These are phyloP conservation scores for Coemansia sp. DNA, from an alignment of 192 early-diverging fungal species.

Conservation along the genomic window DNA sequence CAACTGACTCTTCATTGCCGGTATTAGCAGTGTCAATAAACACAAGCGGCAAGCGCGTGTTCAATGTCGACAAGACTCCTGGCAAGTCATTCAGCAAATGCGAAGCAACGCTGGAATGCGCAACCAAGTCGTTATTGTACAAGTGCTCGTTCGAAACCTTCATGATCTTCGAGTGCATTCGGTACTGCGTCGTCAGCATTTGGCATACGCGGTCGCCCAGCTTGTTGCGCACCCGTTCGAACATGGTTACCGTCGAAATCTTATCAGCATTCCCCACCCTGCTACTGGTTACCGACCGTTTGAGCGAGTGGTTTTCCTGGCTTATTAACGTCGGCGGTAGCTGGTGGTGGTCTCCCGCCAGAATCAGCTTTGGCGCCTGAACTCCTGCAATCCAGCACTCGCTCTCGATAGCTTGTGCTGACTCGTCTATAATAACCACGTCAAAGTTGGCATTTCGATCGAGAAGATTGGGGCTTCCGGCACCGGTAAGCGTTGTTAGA, in stretches of 20 bases:
- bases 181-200: constrained; percentile 82
- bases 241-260: constrained; percentile 61
- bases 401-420: constrained; percentile 76
- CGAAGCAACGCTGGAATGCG: constrained; percentile 62
- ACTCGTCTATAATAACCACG: constrained; percentile 86
- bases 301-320: not conserved
- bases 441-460: constrained; percentile 59
- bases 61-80: constrained; percentile 58
- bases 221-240: constrained; percentile 70
- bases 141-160: constrained; percentile 66
- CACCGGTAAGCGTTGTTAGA: constrained; percentile 75
- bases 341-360: constrained; percentile 92
- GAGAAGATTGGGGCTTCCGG: constrained; percentile 21
- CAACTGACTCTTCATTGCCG: constrained; percentile 80
- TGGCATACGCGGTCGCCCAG: constrained; percentile 62
- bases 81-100: constrained; percentile 67
- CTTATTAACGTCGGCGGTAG: constrained; percentile 75
- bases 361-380: constrained; percentile 67
- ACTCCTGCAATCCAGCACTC: constrained; percentile 90
- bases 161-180: constrained; percentile 85
- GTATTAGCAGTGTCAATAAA: constrained; percentile 65
- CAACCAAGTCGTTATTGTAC: constrained; percentile 69
- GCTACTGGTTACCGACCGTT: not conserved
- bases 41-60: constrained; percentile 62
- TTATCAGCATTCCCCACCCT: not conserved